Conservation (phyloP, 176 grass and related monocot species). For the Triticum urartu region DNA sequence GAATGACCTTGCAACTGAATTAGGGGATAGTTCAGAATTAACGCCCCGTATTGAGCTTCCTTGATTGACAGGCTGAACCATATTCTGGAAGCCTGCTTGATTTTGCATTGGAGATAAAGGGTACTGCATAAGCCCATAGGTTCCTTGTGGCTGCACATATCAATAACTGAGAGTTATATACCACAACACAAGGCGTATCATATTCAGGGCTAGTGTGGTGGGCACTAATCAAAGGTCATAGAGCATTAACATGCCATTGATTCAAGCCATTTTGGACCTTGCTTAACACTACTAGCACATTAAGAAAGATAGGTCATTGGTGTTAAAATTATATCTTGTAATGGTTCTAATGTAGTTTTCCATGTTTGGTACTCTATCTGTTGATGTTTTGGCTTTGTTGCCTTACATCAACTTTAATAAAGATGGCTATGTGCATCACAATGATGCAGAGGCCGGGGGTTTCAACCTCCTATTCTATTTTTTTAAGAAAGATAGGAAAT, state of each 20-base stretch:
- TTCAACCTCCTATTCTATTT: too few species aligned
- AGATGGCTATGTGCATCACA: too few species aligned
- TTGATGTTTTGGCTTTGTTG: too few species aligned
- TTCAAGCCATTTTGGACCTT: background rate
- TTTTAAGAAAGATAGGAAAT: background rate
- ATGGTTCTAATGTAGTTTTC: too few species aligned
- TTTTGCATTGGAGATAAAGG: conserved; percentile 90
- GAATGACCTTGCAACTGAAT: conserved; percentile 49
- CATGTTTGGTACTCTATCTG: too few species aligned
- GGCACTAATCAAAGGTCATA: background rate
- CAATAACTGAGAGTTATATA: conserved; percentile 21
- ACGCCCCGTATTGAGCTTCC: conserved; percentile 44
- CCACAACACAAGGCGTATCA: conserved; percentile 19
- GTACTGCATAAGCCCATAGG: conserved; percentile 88
- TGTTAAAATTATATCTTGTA: too few species aligned
- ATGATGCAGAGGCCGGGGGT: too few species aligned
- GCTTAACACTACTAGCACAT: background rate
- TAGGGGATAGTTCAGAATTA: conserved; percentile 65
- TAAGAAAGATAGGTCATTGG: background rate
- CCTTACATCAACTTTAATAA: too few species aligned
- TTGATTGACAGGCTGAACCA: conserved; percentile 59
- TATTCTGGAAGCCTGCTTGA: conserved; percentile 64
- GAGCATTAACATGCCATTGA: background rate
- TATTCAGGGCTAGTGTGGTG: background rate
- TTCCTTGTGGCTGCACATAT: conserved; percentile 75